Conservation (phyloP, 352 stramenopile species). For the Pythium biforme region DNA sequence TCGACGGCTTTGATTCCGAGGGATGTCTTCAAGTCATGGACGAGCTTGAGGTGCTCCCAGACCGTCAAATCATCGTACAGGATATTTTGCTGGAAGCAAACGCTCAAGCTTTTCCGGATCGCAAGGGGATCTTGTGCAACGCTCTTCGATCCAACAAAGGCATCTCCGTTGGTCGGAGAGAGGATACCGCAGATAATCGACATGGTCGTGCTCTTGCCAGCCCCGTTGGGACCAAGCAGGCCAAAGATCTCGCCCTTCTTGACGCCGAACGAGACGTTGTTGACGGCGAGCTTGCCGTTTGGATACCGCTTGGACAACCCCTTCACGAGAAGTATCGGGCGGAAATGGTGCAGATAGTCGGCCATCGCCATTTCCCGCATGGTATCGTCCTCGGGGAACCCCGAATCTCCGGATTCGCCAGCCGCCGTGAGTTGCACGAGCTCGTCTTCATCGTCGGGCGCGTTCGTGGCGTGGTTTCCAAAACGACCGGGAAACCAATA, state of each 20-base stretch:
- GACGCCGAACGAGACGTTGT: conserved; percentile 86
- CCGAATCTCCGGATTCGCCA: background rate
- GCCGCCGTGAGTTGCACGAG: conserved; percentile 15
- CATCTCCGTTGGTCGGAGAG: conserved; percentile 66
- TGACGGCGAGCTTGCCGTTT: conserved; percentile 76
- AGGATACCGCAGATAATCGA: conserved; percentile 95
- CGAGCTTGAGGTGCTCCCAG: conserved; percentile 68
- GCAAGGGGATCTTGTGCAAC: conserved; percentile 45
- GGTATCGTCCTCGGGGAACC: conserved; percentile 43
- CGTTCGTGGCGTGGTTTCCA: background rate
- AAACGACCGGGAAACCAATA: conserved; percentile 72
- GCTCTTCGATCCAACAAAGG: conserved; percentile 54
- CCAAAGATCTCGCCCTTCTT: conserved; percentile 92
- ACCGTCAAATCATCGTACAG: conserved; percentile 75
- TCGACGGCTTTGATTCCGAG: conserved; percentile 52
- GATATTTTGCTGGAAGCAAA: conserved; percentile 87
- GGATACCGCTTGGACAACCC: conserved; percentile 66
- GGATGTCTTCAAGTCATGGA: conserved; percentile 64
- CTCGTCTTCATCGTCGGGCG: conserved; percentile 12
- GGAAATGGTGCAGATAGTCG: conserved; percentile 57
- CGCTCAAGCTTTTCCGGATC: conserved; percentile 69
- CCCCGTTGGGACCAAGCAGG: conserved; percentile 92
- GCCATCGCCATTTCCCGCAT: conserved; percentile 59
- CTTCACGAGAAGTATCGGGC: conserved; percentile 56
- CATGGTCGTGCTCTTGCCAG: conserved; percentile 96